A percentile compares a stretch with the other conserved stretches of the same genome.
phyloP scores from a whole-genome alignment of 2,329 filamentous ascomycete genomes.

The Xylariaceae sp. region DNA sequence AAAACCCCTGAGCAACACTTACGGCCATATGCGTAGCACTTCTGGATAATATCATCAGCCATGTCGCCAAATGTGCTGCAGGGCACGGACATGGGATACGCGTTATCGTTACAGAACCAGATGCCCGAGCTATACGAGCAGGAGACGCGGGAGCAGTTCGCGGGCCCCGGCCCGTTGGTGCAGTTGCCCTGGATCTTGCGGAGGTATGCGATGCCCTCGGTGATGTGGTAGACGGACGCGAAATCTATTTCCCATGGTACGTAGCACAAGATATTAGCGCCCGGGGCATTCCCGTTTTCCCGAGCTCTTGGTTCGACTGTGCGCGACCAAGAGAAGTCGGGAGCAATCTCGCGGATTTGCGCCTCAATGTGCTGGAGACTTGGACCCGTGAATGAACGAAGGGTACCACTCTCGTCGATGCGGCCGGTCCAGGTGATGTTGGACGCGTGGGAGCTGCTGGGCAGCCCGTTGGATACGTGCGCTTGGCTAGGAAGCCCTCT shows the following conservation, averaged over 20 bases:
- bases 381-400: conserved; percentile 15
- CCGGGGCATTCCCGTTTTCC: too few species aligned
- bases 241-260: conserved; percentile 13
- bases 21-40: conserved; percentile 25
- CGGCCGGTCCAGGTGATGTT: conserved; percentile 23
- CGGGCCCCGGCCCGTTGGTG: conserved; percentile 25
- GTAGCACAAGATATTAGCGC: conserved; percentile 12
- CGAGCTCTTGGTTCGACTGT: neutral
- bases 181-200: conserved; percentile 24
- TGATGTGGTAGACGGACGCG: conserved; percentile 29
- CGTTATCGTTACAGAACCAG: conserved; percentile 31
- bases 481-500: neutral
- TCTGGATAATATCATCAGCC: conserved; percentile 25
- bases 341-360: conserved; percentile 14
- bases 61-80: conserved; percentile 25
- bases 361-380: conserved; percentile 21
- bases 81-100: conserved; percentile 19
- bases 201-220: conserved; percentile 23
- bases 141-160: conserved; percentile 26
- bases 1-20: neutral
- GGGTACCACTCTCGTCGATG: conserved; percentile 1
- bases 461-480: neutral
- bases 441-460: neutral
- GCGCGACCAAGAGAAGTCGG: conserved; percentile 19
- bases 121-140: conserved; percentile 29